phyloP scores from a whole-genome alignment of 306 rosid genomes.

The Casuarina equisetifolia region DNA sequence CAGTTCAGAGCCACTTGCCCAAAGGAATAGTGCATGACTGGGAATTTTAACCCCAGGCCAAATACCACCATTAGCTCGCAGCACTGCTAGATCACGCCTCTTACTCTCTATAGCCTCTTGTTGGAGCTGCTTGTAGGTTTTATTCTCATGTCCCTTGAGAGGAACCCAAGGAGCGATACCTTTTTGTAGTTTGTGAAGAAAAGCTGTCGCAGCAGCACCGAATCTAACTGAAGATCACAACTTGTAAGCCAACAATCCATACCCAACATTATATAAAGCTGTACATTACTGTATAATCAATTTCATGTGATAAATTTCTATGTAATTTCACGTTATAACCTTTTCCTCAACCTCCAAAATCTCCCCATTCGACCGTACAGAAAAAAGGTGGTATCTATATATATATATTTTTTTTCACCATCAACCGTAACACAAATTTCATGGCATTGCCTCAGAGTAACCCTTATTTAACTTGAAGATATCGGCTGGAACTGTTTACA shows the following conservation, averaged over 20 bases:
- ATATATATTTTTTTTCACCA: not conserved
- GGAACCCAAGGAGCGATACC: conserved; percentile 99
- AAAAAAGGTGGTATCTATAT: not conserved
- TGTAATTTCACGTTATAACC: not conserved
- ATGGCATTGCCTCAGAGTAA: not conserved
- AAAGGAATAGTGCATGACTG: conserved; percentile 88
- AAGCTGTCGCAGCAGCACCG: conserved; percentile 79
- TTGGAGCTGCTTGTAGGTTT: conserved; percentile 86
- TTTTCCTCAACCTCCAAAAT: not conserved
- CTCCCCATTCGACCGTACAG: not conserved
- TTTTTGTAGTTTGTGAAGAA: conserved; percentile 81
- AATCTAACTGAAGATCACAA: conserved; percentile 58
- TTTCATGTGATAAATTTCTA: not conserved
- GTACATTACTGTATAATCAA: not conserved
- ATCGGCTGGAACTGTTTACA: not conserved
- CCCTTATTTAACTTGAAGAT: not conserved
- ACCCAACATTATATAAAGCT: conserved; percentile 7
- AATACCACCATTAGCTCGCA: conserved; percentile 83
- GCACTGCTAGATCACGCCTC: conserved; percentile 84
- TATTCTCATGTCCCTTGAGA: conserved; percentile 74
- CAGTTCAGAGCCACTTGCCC: conserved; percentile 96
- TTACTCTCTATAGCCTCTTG: conserved; percentile 90
- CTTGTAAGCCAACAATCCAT: conserved; percentile 33
- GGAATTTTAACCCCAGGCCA: conserved; percentile 97
- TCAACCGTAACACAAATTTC: not conserved